Evolutionary conservation across 768 basidiomycete genomes (phyloP).

Genomic region (Suillus brevipes): DNA sequence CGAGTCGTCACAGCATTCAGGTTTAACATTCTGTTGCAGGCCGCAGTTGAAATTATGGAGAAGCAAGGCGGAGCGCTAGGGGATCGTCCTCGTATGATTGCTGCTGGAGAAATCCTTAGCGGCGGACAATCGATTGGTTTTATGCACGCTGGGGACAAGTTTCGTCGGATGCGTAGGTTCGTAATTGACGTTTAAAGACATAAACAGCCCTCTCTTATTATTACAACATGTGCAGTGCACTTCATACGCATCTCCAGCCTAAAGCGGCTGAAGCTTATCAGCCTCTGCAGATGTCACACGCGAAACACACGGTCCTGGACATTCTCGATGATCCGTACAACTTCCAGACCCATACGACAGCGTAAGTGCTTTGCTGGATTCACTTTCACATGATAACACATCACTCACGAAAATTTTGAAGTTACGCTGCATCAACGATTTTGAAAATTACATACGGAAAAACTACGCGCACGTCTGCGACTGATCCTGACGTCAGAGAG

Average conservation of each 20-base stretch:
- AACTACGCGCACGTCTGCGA: constrained; percentile 2
- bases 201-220: neutral
- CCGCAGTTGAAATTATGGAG: constrained; percentile 58
- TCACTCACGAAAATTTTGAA: constrained; percentile 14
- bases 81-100: constrained; percentile 48
- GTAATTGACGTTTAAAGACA: neutral
- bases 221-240: constrained; percentile 35
- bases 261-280: constrained; percentile 44
- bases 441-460: constrained; percentile 16
- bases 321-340: constrained; percentile 23
- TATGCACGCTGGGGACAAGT: constrained; percentile 47
- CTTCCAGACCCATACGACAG: constrained; percentile 27
- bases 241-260: constrained; percentile 53
- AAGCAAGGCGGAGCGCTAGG: constrained; percentile 48
- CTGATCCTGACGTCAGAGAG: constrained; percentile 13
- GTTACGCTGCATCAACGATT: constrained; percentile 13
- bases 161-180: constrained; percentile 56
- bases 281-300: constrained; percentile 40
- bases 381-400: too few relatives aligned
- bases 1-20: neutral
- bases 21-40: constrained; percentile 26
- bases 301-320: constrained; percentile 10
- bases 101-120: constrained; percentile 51
- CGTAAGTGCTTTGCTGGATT: constrained; percentile 36
- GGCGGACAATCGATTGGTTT: constrained; percentile 54